phyloP scores from a whole-genome alignment of 768 basidiomycete genomes.

The Imleria badia region DNA sequence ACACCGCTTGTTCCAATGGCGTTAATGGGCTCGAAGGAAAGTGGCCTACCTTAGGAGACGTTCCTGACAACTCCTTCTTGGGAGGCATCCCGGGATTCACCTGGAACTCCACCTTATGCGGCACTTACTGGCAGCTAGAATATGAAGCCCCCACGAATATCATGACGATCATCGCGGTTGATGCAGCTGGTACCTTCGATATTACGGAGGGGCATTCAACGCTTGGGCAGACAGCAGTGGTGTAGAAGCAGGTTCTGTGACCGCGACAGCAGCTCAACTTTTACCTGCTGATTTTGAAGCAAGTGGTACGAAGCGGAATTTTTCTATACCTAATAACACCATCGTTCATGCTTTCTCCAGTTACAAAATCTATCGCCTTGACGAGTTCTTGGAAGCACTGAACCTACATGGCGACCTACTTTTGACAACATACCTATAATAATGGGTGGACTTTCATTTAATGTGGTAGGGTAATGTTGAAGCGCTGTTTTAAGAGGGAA shows the following conservation, averaged over 20 bases:
- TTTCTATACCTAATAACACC: neutral
- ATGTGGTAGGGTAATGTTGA: neutral
- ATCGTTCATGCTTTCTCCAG: neutral
- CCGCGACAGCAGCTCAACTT: neutral
- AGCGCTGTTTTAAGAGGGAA: neutral
- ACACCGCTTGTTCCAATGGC: constrained; percentile 10
- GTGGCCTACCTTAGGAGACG: constrained; percentile 33
- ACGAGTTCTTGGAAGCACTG: no score
- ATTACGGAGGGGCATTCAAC: neutral
- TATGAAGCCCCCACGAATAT: neutral
- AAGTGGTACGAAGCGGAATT: neutral
- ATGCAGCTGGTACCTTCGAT: neutral
- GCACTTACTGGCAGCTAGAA: constrained; percentile 48
- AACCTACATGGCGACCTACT: no score
- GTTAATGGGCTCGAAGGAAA: constrained; percentile 31
- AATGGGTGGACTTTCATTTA: neutral
- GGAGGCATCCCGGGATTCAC: constrained; percentile 26
- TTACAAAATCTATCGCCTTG: neutral
- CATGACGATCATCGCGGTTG: neutral
- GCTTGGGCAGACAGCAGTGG: neutral
- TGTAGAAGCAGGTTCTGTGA: neutral
- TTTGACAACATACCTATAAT: no score
- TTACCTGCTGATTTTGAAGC: neutral
- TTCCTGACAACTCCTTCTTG: constrained; percentile 35
- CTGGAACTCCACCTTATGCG: constrained; percentile 55